Percentiles rank a stretch among this genome's conserved stretches.
Evolutionary conservation across 116 monocot species (phyloP).

Genomic region (Papilionanthe hybrid): DNA sequence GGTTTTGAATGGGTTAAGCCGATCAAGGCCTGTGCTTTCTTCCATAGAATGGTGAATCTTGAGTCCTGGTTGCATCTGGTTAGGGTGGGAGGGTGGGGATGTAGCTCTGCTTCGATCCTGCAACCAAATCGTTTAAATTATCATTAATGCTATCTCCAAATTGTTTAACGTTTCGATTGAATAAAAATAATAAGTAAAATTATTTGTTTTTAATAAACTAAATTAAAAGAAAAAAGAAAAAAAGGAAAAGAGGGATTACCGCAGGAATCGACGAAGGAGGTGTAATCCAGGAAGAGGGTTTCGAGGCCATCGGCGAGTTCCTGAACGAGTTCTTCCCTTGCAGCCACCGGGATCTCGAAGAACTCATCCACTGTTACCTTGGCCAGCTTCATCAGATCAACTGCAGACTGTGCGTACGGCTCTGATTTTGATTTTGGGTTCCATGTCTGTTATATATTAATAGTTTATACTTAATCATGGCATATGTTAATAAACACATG

Average conservation of each 20-base stretch:
- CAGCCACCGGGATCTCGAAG: conserved; percentile 54
- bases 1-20: background rate
- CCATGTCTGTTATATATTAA: conserved; percentile 45
- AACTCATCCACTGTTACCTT: conserved; percentile 75
- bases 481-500: too few relatives aligned
- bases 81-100: conserved; percentile 40
- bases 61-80: conserved; percentile 55
- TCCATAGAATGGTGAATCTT: conserved; percentile 29
- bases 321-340: conserved; percentile 54
- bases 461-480: background rate
- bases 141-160: too few relatives aligned
- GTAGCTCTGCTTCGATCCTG: conserved; percentile 44
- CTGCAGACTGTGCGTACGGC: conserved; percentile 54
- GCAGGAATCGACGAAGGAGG: conserved; percentile 61
- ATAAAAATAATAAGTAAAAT: too few relatives aligned
- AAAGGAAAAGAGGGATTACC: conserved; percentile 28
- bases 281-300: conserved; percentile 62
- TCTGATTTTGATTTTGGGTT: conserved; percentile 64
- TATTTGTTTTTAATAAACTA: background rate
- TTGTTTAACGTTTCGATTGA: too few relatives aligned
- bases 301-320: conserved; percentile 66
- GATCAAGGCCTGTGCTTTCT: conserved; percentile 17
- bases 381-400: conserved; percentile 75
- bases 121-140: too few relatives aligned
- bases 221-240: too few relatives aligned